A percentile compares a stretch with the other conserved stretches of the same genome.
These are phyloP conservation scores for Naumovozyma castellii DNA, from an alignment of 805 yeast genomes.

Conservation along the genomic window DNA sequence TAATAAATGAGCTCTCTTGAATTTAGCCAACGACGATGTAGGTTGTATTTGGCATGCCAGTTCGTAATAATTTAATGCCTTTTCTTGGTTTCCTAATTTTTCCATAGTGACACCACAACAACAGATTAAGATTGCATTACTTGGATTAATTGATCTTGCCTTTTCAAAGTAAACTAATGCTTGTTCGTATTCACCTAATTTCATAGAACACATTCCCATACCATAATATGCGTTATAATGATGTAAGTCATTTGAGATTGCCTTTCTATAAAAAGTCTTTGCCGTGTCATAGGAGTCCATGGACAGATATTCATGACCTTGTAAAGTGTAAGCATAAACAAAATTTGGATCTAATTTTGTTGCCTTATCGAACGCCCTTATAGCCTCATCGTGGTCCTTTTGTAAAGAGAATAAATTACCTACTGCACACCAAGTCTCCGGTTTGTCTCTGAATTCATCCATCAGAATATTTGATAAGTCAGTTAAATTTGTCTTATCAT, in stretches of 20 bases:
- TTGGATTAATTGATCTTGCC: constrained; percentile 83
- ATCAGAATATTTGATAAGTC: constrained; percentile 72
- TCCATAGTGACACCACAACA: constrained; percentile 93
- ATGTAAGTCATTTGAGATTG: constrained; percentile 64
- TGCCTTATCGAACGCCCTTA: constrained; percentile 77
- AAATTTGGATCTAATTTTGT: constrained; percentile 55
- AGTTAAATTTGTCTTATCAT: constrained; percentile 69
- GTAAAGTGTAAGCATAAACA: constrained; percentile 83
- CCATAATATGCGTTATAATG: constrained; percentile 96
- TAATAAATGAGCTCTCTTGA: constrained; percentile 77
- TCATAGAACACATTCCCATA: constrained; percentile 84
- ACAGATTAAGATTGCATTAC: constrained; percentile 78
- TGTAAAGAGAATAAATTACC: constrained; percentile 82
- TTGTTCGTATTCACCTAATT: constrained; percentile 70
- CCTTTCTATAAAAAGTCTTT: constrained; percentile 67
- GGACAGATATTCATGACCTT: constrained; percentile 85
- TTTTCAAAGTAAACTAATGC: constrained; percentile 83
- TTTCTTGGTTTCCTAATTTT: constrained; percentile 53
- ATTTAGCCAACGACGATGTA: constrained; percentile 71
- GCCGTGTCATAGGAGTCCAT: constrained; percentile 90
- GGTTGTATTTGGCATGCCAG: constrained; percentile 82
- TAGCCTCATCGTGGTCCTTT: constrained; percentile 82
- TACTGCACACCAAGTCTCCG: constrained; percentile 85
- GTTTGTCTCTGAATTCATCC: constrained; percentile 51
- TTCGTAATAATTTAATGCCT: constrained; percentile 74